These are phyloP conservation scores for Gypsophila paniculata DNA, from an alignment of 179 eudicot genomes.

Conservation along the genomic window DNA sequence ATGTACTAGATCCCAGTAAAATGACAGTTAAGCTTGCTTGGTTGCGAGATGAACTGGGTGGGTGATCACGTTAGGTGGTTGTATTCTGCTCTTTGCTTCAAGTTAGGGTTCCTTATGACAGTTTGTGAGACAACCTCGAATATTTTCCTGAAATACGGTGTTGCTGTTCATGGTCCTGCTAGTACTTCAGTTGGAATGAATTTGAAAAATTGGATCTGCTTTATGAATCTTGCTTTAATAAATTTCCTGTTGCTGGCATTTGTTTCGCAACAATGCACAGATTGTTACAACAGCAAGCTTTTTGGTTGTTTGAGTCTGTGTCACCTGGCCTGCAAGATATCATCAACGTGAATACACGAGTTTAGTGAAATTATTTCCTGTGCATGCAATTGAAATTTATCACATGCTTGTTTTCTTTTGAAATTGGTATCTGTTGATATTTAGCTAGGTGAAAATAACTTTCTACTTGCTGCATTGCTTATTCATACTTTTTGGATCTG, in stretches of 20 bases:
- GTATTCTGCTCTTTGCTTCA: background rate
- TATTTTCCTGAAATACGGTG: background rate
- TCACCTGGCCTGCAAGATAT: background rate
- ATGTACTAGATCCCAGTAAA: background rate
- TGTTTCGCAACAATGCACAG: too few relatives aligned
- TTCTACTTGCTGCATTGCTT: conserved; percentile 7
- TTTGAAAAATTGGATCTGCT: background rate
- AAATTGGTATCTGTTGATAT: conserved; percentile 7
- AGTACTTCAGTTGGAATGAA: background rate
- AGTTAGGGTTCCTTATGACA: background rate
- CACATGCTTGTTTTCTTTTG: conserved; percentile 3
- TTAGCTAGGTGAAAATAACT: background rate
- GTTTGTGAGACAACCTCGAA: background rate
- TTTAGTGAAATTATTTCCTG: background rate
- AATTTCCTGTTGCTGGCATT: background rate
- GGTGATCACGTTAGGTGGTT: background rate
- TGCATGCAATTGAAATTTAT: background rate
- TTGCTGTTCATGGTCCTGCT: background rate
- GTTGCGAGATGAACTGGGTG: background rate
- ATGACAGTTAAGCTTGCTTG: background rate
- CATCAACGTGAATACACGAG: background rate
- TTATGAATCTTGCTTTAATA: background rate
- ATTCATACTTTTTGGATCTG: conserved; percentile 7
- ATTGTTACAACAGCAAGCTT: background rate
- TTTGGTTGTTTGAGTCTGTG: background rate